Percentiles rank a stretch among this genome's conserved stretches.
Conservation (phyloP, 768 basidiomycete species). For the Scleroderma citrinum region DNA sequence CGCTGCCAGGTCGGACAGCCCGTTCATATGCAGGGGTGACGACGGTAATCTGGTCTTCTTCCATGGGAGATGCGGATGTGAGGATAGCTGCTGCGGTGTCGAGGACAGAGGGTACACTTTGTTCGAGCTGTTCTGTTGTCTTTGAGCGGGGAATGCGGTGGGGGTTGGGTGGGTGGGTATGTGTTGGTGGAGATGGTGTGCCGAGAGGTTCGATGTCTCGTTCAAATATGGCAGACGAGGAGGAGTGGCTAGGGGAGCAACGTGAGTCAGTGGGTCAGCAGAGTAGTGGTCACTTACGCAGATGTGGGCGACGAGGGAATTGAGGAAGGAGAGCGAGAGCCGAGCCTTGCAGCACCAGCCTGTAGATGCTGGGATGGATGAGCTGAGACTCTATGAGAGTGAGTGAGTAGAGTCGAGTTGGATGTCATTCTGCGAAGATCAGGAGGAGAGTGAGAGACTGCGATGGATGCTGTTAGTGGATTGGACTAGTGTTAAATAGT, state of each 20-base stretch:
- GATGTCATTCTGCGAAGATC: conserved; percentile 58
- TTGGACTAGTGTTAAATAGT: not conserved
- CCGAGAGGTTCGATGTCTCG: conserved; percentile 73
- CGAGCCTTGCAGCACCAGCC: conserved; percentile 38
- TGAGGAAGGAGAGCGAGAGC: conserved; percentile 63
- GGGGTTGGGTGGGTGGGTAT: conserved; percentile 47
- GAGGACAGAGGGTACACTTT: conserved; percentile 78
- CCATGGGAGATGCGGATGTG: conserved; percentile 37
- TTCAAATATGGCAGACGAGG: conserved; percentile 88
- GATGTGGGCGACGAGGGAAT: conserved; percentile 79
- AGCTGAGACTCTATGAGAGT: conserved; percentile 35
- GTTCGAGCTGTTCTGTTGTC: conserved; percentile 68
- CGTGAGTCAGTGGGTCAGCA: conserved; percentile 6
- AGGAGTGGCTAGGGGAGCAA: conserved; percentile 43
- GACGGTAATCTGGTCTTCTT: conserved; percentile 56
- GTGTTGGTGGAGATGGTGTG: conserved; percentile 31
- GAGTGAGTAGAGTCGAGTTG: conserved; percentile 35
- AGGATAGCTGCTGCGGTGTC: conserved; percentile 79
- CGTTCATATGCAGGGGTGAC: conserved; percentile 44
- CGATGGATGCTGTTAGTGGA: not conserved
- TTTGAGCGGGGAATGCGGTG: conserved; percentile 71
- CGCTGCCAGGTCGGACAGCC: conserved; percentile 34
- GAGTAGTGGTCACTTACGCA: conserved; percentile 43
- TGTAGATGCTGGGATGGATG: conserved; percentile 46
- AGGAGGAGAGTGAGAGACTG: conserved; percentile 27